Evolutionary conservation across 208 protist genomes (phyloP), one percentile per base, ranked within the genome.

Genomic region (Leishmania guyanensis): DNA sequence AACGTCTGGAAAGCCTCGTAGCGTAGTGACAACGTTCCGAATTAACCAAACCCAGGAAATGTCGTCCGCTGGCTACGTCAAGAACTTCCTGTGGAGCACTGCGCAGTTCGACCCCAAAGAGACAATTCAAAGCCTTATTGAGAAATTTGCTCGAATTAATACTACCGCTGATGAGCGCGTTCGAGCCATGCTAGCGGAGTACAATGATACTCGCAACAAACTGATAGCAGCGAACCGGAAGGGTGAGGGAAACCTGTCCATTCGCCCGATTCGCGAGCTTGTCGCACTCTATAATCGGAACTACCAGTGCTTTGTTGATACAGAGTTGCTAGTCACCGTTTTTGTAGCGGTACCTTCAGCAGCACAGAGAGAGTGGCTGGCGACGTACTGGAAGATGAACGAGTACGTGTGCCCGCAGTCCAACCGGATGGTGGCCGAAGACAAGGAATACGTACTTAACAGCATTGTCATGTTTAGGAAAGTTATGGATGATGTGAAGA

Each of bases 401-500:
- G 91, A 97, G 58, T 95, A 92, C 79, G 86, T 97, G 50, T 96
- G 92, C 71, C 93, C 95, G 20, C 89, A 95, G 79, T 95, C 90
- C 36, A 96, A 94, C 78, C 88, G 89, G 58, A 84, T 97, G 17
- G 89, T 98, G 56, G 93, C 93, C 3, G 90, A 97, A 75, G 96
- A 98, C 80, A 95, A 96, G 62, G 93, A 98, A 48, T 97, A 87
- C 83, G 88, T 94, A 22, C 89, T 98, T 36, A 97, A 96, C 88
- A 97, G 91, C 82, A 90, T 98, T 79, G 94, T 98, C 33, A 76
- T 91, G n/a, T 98, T 98, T 81, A 92, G 95, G 0, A 97, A 97
- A 75, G 87, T 93, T 22, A 79, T 89, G 68, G 93, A 97, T 43
- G 94, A 98, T 56, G 92, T 98, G 29, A 95, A 95, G 78, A 72